Percentiles rank a stretch among this genome's conserved stretches.
These are phyloP conservation scores for Aspergillus bombycis DNA, from an alignment of 2,329 filamentous ascomycete species.

Conservation along the genomic window DNA sequence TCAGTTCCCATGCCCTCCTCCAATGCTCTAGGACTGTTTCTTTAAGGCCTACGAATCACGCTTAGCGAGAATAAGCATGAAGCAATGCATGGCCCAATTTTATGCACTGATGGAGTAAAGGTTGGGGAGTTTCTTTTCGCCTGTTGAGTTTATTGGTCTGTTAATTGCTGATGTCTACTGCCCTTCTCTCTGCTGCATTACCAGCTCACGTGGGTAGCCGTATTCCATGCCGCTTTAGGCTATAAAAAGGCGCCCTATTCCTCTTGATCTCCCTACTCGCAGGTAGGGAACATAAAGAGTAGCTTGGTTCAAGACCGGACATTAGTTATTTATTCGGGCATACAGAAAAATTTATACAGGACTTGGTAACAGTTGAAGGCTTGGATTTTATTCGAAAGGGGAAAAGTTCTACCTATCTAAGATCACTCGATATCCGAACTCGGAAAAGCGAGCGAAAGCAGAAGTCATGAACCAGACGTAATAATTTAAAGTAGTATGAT, in stretches of 20 bases:
- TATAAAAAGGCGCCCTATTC: neutral
- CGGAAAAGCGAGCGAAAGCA: neutral
- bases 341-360: neutral
- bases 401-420: constrained; percentile 14
- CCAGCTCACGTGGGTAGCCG: neutral
- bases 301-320: neutral
- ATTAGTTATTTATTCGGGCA: neutral
- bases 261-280: neutral
- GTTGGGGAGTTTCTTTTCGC: too few species aligned
- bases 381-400: constrained; percentile 15
- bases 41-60: neutral
- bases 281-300: neutral
- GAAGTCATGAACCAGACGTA: constrained; percentile 15
- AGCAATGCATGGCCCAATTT: constrained; percentile 1
- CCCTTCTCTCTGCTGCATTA: neutral
- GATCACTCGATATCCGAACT: neutral
- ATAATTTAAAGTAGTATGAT: constrained; percentile 18
- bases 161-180: neutral
- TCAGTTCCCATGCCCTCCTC: neutral
- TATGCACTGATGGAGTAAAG: neutral
- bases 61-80: neutral
- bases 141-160: neutral
- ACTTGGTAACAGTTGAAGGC: neutral
- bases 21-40: neutral
- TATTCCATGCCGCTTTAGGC: neutral